These are phyloP conservation scores for Fusarium sp. DNA, from an alignment of 2,329 filamentous ascomycete genomes.

Conservation along the genomic window DNA sequence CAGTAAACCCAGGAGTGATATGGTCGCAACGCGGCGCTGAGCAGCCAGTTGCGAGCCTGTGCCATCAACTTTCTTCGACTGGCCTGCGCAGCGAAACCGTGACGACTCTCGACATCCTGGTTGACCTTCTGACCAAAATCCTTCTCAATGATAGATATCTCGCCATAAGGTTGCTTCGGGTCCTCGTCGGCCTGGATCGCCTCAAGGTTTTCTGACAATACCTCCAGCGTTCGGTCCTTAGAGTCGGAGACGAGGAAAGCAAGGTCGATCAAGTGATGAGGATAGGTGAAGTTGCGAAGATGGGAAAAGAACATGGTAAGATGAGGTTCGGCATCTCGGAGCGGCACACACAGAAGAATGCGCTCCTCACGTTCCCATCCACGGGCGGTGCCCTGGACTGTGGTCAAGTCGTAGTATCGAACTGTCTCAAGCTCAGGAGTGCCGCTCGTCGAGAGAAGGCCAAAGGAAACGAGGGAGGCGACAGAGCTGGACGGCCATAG, in stretches of 20 bases:
- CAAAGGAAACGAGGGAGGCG: conserved; percentile 75
- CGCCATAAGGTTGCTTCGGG: conserved; percentile 86
- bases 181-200: conserved; percentile 84
- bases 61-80: conserved; percentile 96
- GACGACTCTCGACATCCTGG: conserved; percentile 96
- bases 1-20: conserved; percentile 99
- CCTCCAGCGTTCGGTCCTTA: conserved; percentile 86
- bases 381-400: conserved; percentile 89
- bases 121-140: conserved; percentile 98
- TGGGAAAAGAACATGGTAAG: conserved; percentile 99
- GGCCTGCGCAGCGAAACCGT: conserved; percentile 97
- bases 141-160: conserved; percentile 98
- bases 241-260: conserved; percentile 98
- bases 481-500: conserved; percentile 76
- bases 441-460: conserved; percentile 74
- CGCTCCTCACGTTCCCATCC: conserved; percentile 98
- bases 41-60: conserved; percentile 94
- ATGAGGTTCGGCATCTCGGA: conserved; percentile 92
- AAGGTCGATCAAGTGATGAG: conserved; percentile 94
- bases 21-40: conserved; percentile 91
- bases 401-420: conserved; percentile 94
- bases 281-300: conserved; percentile 95
- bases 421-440: conserved; percentile 91
- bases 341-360: conserved; percentile 92
- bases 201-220: conserved; percentile 81